A percentile compares a stretch with the other conserved stretches of the same genome.
These are phyloP conservation scores for Rosellinia necatrix DNA, from an alignment of 2,329 filamentous ascomycete species.

Conservation along the genomic window DNA sequence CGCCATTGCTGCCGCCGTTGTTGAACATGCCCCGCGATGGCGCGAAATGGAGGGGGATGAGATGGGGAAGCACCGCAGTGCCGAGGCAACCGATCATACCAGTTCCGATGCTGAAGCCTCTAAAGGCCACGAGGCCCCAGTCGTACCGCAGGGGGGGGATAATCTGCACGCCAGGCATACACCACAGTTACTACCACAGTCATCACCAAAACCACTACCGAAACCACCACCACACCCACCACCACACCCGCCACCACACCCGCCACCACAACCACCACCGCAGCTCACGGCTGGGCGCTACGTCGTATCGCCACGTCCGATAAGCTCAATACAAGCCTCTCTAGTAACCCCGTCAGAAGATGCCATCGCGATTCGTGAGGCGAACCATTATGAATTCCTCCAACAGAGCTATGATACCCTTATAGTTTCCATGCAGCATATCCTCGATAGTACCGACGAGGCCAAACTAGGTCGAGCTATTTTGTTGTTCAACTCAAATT, in stretches of 20 bases:
- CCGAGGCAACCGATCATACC: not conserved
- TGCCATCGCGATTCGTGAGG: not conserved
- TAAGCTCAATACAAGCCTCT: not conserved
- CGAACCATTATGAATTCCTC: not conserved
- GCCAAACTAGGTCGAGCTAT: conserved; percentile 32
- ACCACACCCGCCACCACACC: not conserved
- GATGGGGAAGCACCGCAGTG: not conserved
- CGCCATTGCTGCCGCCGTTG: conserved; percentile 7
- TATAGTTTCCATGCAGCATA: conserved; percentile 6
- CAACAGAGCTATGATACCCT: not conserved
- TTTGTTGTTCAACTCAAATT: conserved; percentile 27
- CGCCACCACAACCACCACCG: not conserved
- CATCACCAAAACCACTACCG: not conserved
- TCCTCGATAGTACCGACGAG: conserved; percentile 24
- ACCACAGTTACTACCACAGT: not conserved
- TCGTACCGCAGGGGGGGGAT: not conserved
- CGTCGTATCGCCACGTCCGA: no score
- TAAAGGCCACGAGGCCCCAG: not conserved
- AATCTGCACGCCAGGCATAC: no score
- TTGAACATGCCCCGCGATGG: conserved; percentile 28
- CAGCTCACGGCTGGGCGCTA: not conserved
- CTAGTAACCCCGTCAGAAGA: not conserved
- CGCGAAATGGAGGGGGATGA: conserved; percentile 16
- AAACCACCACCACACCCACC: not conserved
- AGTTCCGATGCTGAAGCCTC: not conserved